Evolutionary conservation across 345 rosid species (phyloP), one percentile per base, ranked within the genome.

Genomic region (Erodium maritimum): DNA sequence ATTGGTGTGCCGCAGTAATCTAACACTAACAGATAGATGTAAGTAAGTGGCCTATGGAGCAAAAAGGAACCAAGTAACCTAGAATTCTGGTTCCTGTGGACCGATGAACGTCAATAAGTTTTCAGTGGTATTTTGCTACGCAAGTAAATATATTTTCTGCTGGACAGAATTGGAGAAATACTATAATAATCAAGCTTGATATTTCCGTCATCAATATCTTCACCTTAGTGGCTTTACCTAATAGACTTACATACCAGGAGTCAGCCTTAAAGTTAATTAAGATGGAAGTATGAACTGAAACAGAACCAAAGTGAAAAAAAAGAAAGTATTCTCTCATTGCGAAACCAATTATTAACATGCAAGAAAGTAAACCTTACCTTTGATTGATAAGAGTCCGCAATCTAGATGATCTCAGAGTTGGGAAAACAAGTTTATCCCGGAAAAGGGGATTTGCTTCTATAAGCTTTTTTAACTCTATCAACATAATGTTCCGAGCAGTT

Each of bases 381-480:
- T 72, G 76, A 60, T 72, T 72, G 9, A 72, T 72, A 68, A 72
- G 50, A 57, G 72, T 67, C n/a, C 76, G 66, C 57, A 72, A 61
- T 5, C 76, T 65, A 0, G 71, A 67, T 0, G 68, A 52, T 65
- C 60, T 67, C n/a, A 72, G 48, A 46, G 66, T 50, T 19, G 76
- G 76, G 54, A 72, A 56, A 64, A 23, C 69, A 56, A 72, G 72
- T 60, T 72, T 72, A 24, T 72, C 76, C 23, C 72, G 53, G 54
- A 72, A 67, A 55, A 72, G 55, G 53, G 76, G 76, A 52, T 72
- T 67, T 0, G 72, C 72, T 57, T 72, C 76, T 56, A 72, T 64
- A 21, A 72, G 50, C 24, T 72, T 72, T 58, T 67, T 72, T 5
- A 72, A 68, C 69, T 72, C 72, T 5, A 56, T 52, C 50, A 72